phyloP scores from a whole-genome alignment of 495 filamentous ascomycete genomes.

The Schizothecium vesticola region DNA sequence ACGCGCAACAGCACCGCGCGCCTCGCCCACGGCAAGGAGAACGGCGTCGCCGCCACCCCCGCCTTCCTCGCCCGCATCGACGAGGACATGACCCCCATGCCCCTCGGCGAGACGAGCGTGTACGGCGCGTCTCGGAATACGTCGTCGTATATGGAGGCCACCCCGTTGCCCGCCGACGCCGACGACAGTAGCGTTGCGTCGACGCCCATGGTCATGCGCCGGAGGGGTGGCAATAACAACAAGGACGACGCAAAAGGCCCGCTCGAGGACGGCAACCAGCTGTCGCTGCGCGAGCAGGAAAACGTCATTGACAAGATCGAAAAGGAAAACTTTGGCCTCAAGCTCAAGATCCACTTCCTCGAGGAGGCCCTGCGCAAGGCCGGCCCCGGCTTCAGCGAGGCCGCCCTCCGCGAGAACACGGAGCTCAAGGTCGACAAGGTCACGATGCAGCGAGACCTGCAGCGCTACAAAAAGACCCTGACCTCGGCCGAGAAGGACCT shows the following conservation, averaged over 20 bases:
- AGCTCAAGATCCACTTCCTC: constrained; percentile 76
- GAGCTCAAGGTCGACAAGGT: constrained; percentile 88
- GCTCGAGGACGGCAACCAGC: constrained; percentile 74
- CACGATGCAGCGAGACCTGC: constrained; percentile 80
- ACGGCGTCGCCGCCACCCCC: constrained; percentile 60
- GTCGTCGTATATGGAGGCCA: constrained; percentile 47
- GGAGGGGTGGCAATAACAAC: constrained; percentile 53
- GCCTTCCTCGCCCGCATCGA: constrained; percentile 58
- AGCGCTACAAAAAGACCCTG: constrained; percentile 74
- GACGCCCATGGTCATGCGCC: constrained; percentile 64
- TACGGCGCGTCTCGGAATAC: constrained; percentile 56
- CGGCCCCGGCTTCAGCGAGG: constrained; percentile 81
- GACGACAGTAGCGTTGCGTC: constrained; percentile 72
- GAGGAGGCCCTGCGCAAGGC: constrained; percentile 74
- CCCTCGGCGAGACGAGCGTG: constrained; percentile 56
- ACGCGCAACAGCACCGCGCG: constrained; percentile 67
- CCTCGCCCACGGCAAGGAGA: constrained; percentile 40
- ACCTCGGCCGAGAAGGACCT: constrained; percentile 71
- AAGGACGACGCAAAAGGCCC: constrained; percentile 49
- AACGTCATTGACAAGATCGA: constrained; percentile 92
- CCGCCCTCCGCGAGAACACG: constrained; percentile 86
- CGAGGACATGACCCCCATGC: constrained; percentile 59
- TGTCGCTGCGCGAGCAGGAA: constrained; percentile 90
- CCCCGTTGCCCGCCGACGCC: constrained; percentile 56
- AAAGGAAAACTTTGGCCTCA: constrained; percentile 80